Conservation (phyloP, 192 early-diverging fungal genomes). For the Gigaspora rosea region DNA sequence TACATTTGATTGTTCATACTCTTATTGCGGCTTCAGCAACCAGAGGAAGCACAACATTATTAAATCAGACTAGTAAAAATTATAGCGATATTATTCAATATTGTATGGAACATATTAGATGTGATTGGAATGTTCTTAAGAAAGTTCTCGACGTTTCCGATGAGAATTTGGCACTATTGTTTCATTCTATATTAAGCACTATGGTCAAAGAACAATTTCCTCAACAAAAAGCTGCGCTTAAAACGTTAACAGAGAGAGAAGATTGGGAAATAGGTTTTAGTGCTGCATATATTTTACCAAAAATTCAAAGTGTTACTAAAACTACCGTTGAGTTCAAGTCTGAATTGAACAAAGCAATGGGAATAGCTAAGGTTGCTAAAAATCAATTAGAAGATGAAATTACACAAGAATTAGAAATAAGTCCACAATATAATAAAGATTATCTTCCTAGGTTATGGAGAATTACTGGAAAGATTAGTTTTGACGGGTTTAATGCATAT, state of each 20-base stretch:
- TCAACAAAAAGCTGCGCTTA: background rate
- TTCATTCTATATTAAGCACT: conserved; percentile 15
- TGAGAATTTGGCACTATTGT: conserved; percentile 14
- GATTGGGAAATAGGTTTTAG: conserved; percentile 21
- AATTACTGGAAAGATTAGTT: background rate
- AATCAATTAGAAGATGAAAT: conserved; percentile 11
- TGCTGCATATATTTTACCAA: conserved; percentile 11
- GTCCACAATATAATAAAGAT: background rate
- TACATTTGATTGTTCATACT: conserved; percentile 28
- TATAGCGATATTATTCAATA: background rate
- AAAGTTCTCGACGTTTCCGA: background rate
- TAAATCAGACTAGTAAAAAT: background rate
- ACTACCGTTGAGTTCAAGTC: background rate
- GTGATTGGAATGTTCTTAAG: conserved; percentile 25
- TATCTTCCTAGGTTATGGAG: conserved; percentile 27
- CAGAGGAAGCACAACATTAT: background rate
- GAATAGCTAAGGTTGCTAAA: background rate
- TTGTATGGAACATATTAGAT: conserved; percentile 20
- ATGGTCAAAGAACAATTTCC: background rate
- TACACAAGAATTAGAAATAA: background rate
- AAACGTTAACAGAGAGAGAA: background rate
- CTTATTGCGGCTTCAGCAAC: background rate
- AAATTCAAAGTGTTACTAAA: conserved; percentile 3
- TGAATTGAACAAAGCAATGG: background rate
- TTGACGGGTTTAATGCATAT: conserved; percentile 8